phyloP scores from a whole-genome alignment of 2,329 filamentous ascomycete genomes.

The Diatrype stigma region DNA sequence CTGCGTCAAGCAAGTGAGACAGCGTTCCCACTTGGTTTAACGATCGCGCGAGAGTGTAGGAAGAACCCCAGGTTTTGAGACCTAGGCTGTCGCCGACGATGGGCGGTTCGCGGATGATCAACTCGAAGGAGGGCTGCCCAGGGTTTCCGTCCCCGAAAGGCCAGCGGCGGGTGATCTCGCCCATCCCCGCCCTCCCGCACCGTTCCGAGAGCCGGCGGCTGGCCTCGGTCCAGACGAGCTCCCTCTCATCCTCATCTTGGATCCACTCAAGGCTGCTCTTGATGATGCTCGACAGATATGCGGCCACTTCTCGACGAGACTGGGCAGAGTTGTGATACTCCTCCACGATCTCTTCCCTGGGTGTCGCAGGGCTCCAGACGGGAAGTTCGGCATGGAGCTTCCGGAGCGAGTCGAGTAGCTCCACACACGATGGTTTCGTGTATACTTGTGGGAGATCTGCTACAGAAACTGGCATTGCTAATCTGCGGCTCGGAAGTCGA shows the following conservation, averaged over 20 bases:
- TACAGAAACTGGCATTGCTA: conserved; percentile 29
- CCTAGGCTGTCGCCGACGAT: conserved; percentile 85
- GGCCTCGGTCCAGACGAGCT: conserved; percentile 72
- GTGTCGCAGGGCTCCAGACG: conserved; percentile 56
- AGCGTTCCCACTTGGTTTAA: conserved; percentile 51
- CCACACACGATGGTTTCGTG: conserved; percentile 63
- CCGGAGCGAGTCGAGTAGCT: conserved; percentile 62
- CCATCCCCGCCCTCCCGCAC: conserved; percentile 70
- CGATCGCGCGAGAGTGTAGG: conserved; percentile 75
- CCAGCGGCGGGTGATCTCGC: conserved; percentile 53
- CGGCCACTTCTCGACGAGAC: conserved; percentile 49
- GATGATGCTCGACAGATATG: conserved; percentile 67
- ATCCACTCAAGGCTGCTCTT: conserved; percentile 67
- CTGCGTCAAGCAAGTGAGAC: conserved; percentile 38
- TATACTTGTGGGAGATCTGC: conserved; percentile 78
- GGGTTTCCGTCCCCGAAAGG: conserved; percentile 41
- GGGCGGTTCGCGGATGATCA: conserved; percentile 80
- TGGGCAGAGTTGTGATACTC: conserved; percentile 39
- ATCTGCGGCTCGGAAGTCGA: neutral
- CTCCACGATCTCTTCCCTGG: conserved; percentile 37
- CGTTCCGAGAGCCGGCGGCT: conserved; percentile 78
- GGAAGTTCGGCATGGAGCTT: conserved; percentile 63
- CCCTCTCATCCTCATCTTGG: conserved; percentile 58
- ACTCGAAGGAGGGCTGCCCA: conserved; percentile 46
- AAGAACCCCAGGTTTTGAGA: conserved; percentile 93